Conservation (phyloP, 148 eudicot species). For the Nepenthes gracilis region DNA sequence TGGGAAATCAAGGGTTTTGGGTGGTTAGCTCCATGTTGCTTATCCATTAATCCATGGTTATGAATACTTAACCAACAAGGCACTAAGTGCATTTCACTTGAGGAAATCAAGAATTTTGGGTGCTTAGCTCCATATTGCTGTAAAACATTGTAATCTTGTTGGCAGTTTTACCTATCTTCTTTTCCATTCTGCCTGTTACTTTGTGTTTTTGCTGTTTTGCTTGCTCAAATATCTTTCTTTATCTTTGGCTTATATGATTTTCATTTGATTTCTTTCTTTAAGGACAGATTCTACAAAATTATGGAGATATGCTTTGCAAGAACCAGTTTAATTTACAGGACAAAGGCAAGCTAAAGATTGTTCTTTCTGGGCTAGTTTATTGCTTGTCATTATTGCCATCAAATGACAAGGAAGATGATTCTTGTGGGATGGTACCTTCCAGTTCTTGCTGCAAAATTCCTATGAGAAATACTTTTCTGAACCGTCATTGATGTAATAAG, state of each 20-base stretch:
- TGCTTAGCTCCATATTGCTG: too few species aligned
- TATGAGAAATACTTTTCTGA: neutral
- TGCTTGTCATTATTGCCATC: conserved; percentile 74
- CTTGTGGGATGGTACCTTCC: neutral
- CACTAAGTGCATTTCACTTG: too few species aligned
- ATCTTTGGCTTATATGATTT: neutral
- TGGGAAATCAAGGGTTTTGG: too few species aligned
- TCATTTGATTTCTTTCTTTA: neutral
- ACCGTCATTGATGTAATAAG: too few species aligned
- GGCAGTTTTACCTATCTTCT: too few species aligned
- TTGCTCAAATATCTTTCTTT: neutral
- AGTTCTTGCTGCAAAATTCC: neutral
- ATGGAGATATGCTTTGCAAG: conserved; percentile 55
- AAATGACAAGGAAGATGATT: conserved; percentile 17
- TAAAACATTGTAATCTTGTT: too few species aligned
- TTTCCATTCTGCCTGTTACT: too few species aligned
- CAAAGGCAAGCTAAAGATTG: conserved; percentile 63
- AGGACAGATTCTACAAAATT: conserved; percentile 58
- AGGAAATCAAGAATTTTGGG: too few species aligned
- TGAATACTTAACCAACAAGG: too few species aligned
- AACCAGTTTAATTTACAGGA: conserved; percentile 71
- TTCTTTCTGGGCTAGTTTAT: conserved; percentile 51
- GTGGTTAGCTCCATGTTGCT: too few species aligned
- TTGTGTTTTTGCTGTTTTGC: too few species aligned
- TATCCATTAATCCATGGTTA: too few species aligned